A percentile compares a stretch with the other conserved stretches of the same genome.
These are phyloP conservation scores for Thraustochytrium striatum DNA, from an alignment of 352 stramenopile genomes.

Conservation along the genomic window DNA sequence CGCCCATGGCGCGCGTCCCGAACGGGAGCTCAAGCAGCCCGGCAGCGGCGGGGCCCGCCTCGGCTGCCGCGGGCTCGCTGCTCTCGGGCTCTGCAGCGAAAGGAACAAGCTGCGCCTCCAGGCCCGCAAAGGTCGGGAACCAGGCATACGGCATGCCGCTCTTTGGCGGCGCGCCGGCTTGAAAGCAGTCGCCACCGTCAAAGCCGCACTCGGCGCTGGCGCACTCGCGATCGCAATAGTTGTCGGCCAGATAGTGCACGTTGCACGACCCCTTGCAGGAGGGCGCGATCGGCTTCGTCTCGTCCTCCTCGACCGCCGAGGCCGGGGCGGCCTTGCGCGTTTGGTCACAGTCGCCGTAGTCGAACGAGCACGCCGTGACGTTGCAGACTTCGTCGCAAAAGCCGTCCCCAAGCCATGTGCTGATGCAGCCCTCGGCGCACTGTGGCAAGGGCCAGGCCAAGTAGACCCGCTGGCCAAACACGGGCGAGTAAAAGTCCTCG, in stretches of 20 bases:
- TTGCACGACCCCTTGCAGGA: constrained; percentile 42
- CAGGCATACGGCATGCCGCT: constrained; percentile 10
- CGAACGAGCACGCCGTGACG: constrained; percentile 75
- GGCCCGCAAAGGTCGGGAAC: neutral
- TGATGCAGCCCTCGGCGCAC: constrained; percentile 68
- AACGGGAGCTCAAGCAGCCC: neutral
- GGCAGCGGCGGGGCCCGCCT: too few relatives aligned
- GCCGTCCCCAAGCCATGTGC: constrained; percentile 61
- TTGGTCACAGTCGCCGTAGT: constrained; percentile 84
- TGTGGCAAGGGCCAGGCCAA: constrained; percentile 85
- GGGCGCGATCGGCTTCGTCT: constrained; percentile 20
- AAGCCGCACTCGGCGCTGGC: constrained; percentile 80
- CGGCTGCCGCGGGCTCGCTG: neutral
- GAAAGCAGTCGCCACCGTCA: constrained; percentile 87
- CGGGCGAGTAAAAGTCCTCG: constrained; percentile 82
- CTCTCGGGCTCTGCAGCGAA: neutral
- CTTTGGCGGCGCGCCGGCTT: neutral
- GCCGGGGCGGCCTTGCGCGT: neutral
- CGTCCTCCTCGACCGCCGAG: neutral
- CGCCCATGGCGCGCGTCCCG: neutral
- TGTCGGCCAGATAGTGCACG: constrained; percentile 66
- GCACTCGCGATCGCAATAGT: constrained; percentile 76
- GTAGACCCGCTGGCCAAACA: constrained; percentile 79
- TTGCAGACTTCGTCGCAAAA: constrained; percentile 80
- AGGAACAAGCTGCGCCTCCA: neutral